Percentiles rank a stretch among this genome's conserved stretches.
Evolutionary conservation across 495 filamentous ascomycete species (phyloP).

Genomic region (Trichoderma virens): DNA sequence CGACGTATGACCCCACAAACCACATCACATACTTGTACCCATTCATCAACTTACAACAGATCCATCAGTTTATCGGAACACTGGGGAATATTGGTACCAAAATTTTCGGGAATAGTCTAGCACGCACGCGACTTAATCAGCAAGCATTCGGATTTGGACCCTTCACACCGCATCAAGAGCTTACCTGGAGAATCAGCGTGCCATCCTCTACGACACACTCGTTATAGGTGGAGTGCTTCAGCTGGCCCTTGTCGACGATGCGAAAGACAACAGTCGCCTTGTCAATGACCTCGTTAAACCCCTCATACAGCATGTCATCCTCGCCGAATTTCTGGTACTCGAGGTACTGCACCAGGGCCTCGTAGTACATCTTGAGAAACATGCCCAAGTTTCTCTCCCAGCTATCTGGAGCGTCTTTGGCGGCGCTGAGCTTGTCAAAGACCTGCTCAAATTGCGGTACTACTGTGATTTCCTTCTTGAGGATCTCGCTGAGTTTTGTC

Average conservation of each 20-base stretch:
- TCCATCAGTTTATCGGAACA: slow-evolving; percentile 22
- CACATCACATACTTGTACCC: too few relatives aligned
- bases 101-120: slow-evolving; percentile 11
- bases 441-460: slow-evolving; percentile 39
- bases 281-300: slow-evolving; percentile 34
- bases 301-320: slow-evolving; percentile 41
- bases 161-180: too few relatives aligned
- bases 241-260: slow-evolving; percentile 32
- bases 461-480: slow-evolving; percentile 36
- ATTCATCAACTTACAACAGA: slow-evolving; percentile 14
- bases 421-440: slow-evolving; percentile 37
- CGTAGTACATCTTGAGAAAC: slow-evolving; percentile 32
- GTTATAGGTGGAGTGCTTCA: slow-evolving; percentile 33
- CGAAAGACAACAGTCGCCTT: slow-evolving; percentile 34
- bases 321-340: slow-evolving; percentile 35
- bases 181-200: slow-evolving; percentile 35
- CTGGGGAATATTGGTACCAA: slow-evolving; percentile 19
- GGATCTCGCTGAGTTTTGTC: slow-evolving; percentile 27
- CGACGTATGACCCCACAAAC: background rate
- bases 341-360: slow-evolving; percentile 24
- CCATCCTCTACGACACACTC: slow-evolving; percentile 37
- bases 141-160: background rate
- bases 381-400: slow-evolving; percentile 34
- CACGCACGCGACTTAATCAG: background rate
- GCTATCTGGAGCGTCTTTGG: slow-evolving; percentile 28